Evolutionary conservation across 1,284 basidiomycete species (phyloP).

Genomic region (Naganishia cerealis): DNA sequence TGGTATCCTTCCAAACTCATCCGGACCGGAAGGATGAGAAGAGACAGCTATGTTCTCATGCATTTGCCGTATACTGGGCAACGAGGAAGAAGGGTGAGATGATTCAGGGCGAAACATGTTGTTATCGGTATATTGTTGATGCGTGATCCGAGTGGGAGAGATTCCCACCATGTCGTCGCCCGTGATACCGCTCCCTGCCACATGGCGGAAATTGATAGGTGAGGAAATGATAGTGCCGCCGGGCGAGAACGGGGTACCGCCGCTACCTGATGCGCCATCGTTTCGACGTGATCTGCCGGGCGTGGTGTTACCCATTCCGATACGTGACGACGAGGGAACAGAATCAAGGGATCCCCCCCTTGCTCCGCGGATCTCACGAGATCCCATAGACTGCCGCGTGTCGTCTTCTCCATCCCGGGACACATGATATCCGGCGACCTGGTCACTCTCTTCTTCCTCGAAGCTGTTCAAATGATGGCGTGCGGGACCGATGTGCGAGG

Average conservation of each 20-base stretch:
- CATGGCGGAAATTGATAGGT: constrained; percentile 6
- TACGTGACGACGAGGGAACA: too few species aligned
- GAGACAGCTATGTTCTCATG: not conserved
- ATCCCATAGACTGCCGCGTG: too few species aligned
- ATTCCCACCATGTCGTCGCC: not conserved
- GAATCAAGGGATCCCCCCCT: too few species aligned
- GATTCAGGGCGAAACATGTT: not conserved
- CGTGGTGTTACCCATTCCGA: too few species aligned
- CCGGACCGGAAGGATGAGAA: not conserved
- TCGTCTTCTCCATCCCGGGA: not conserved
- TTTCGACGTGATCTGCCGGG: not conserved
- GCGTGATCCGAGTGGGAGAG: not conserved
- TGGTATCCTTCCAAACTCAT: constrained; percentile 5
- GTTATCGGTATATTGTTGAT: not conserved
- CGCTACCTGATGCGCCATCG: not conserved
- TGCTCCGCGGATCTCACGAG: too few species aligned
- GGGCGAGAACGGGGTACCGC: not conserved
- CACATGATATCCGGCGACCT: not conserved
- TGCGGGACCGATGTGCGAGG: not conserved
- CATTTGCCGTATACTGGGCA: not conserved
- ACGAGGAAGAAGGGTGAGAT: not conserved
- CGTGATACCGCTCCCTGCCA: constrained; percentile 1
- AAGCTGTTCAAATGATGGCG: not conserved
- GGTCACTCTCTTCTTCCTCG: constrained; percentile 3
- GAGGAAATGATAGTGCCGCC: not conserved